These are phyloP conservation scores for Peniophora sp. DNA, from an alignment of 1,284 basidiomycete genomes.

Conservation along the genomic window DNA sequence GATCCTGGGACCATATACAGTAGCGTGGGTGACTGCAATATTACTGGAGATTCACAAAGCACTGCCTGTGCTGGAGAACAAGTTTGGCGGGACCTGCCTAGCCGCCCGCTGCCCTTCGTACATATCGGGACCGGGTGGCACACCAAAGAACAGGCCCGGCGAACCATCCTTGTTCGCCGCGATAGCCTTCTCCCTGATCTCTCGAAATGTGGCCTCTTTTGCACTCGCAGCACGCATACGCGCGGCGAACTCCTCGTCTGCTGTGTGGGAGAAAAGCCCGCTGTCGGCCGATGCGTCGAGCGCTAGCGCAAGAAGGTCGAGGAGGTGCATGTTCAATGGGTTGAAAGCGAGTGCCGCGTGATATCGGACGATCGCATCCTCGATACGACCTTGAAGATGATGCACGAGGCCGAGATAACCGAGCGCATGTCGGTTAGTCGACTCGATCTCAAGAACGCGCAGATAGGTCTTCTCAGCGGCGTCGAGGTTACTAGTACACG, in stretches of 20 bases:
- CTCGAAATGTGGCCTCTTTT: background rate
- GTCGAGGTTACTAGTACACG: slow-evolving; percentile 46
- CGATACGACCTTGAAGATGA: slow-evolving; percentile 65
- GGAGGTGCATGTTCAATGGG: slow-evolving; percentile 80
- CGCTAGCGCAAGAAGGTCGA: slow-evolving; percentile 81
- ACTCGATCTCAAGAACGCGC: slow-evolving; percentile 75
- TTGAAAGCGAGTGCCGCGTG: slow-evolving; percentile 84
- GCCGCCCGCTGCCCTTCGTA: background rate
- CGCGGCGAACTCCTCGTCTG: background rate
- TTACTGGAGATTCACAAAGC: too few species aligned
- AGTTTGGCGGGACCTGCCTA: too few species aligned
- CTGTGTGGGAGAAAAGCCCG: slow-evolving; percentile 2
- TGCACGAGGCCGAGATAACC: slow-evolving; percentile 81
- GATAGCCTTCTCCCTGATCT: background rate
- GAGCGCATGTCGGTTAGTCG: slow-evolving; percentile 69
- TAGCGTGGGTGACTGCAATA: too few species aligned
- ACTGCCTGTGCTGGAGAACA: too few species aligned
- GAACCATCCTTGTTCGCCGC: background rate
- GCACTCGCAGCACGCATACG: background rate
- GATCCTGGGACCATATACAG: too few species aligned
- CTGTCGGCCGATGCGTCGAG: slow-evolving; percentile 37
- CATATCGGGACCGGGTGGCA: background rate
- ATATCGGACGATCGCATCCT: slow-evolving; percentile 79
- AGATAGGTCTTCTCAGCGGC: slow-evolving; percentile 69
- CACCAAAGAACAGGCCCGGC: background rate